Conservation (phyloP, 2,329 filamentous ascomycete species). For the Aspergillus clavatus region DNA sequence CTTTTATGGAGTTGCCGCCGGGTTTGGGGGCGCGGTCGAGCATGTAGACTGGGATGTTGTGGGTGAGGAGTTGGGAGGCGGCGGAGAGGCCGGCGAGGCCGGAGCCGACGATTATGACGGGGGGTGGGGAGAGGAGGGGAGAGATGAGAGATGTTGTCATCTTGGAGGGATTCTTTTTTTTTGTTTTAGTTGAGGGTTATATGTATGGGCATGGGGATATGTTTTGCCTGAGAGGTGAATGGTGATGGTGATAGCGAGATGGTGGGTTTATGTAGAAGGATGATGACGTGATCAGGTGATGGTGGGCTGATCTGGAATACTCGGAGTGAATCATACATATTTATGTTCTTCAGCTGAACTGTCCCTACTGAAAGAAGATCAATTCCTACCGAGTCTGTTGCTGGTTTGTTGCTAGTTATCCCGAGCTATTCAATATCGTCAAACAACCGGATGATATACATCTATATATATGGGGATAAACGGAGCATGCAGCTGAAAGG, state of each 20-base stretch:
- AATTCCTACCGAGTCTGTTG: no score
- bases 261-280: no score
- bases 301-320: not conserved
- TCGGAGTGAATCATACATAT: no score
- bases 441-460: no score
- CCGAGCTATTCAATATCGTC: no score
- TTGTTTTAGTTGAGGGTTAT: not conserved
- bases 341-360: no score
- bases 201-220: not conserved
- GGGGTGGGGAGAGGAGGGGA: not conserved
- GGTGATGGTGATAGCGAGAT: no score
- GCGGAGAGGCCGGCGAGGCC: constrained; percentile 61
- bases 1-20: constrained; percentile 63
- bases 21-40: constrained; percentile 58
- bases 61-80: constrained; percentile 52
- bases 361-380: no score
- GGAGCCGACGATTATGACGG: constrained; percentile 59
- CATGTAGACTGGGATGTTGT: constrained; percentile 51
- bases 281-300: not conserved
- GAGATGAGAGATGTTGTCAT: not conserved
- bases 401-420: no score
- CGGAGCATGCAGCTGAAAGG: no score
- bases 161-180: not conserved
- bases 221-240: not conserved
- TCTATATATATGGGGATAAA: no score